Evolutionary conservation across 192 early-diverging fungal genomes (phyloP).

Genomic region (Lunasporangiospora selenospora): DNA sequence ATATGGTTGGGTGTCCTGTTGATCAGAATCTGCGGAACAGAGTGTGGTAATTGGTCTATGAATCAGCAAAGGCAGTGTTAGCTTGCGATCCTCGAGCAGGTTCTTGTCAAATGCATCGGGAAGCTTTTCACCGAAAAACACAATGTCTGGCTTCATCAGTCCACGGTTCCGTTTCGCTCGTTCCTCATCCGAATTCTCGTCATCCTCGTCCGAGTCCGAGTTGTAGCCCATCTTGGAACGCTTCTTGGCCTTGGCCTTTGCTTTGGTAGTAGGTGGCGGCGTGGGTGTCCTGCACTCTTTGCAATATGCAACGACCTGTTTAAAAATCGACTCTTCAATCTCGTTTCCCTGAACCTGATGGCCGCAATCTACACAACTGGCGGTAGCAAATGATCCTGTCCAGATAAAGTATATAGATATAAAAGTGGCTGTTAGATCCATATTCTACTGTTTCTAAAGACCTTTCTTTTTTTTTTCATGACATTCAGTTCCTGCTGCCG

Average conservation of each 20-base stretch:
- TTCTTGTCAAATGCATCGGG: conserved; percentile 82
- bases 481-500: too few relatives aligned
- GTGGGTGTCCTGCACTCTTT: conserved; percentile 62
- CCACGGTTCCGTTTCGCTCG: too few relatives aligned
- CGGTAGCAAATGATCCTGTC: conserved; percentile 89
- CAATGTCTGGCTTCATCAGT: conserved; percentile 97
- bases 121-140: conserved; percentile 97
- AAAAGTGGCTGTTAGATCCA: not conserved
- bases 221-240: conserved; percentile 6
- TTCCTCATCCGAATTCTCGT: conserved; percentile 47
- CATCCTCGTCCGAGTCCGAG: conserved; percentile 49
- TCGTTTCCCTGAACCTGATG: conserved; percentile 78
- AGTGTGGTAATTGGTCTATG: conserved; percentile 75
- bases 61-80: conserved; percentile 81
- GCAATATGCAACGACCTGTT: conserved; percentile 78
- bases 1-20: conserved; percentile 88
- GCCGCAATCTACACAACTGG: conserved; percentile 90
- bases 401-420: not conserved
- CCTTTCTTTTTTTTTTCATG: too few relatives aligned
- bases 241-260: conserved; percentile 15
- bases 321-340: conserved; percentile 83
- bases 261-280: conserved; percentile 26
- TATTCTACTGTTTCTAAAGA: too few relatives aligned
- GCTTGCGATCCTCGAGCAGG: conserved; percentile 72
- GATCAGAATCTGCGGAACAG: conserved; percentile 93